Evolutionary conservation across 331 rosid genomes (phyloP).

Genomic region (Dryas integrifolia): DNA sequence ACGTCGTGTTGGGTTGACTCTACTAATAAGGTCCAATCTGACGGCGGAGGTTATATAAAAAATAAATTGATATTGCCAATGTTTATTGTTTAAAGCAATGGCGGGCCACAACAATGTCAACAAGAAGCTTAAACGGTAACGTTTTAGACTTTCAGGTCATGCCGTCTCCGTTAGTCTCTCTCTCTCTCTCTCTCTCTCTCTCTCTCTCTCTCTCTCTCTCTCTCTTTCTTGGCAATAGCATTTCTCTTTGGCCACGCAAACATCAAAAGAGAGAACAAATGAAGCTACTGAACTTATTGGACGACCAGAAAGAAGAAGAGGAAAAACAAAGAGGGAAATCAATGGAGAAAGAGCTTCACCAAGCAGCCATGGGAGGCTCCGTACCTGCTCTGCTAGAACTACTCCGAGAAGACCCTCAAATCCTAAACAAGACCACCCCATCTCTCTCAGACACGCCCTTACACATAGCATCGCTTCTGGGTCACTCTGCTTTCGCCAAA

Average conservation of each 20-base stretch:
- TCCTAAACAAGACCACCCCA: slow-evolving; percentile 13
- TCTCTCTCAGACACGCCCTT: slow-evolving; percentile 26
- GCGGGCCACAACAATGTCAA: neutral
- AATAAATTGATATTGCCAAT: neutral
- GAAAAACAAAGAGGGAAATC: neutral
- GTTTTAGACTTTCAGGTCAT: neutral
- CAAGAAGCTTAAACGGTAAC: neutral
- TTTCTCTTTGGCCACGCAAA: neutral
- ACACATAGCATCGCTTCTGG: slow-evolving; percentile 25
- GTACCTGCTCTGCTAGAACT: slow-evolving; percentile 11
- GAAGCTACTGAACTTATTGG: slow-evolving; percentile 10
- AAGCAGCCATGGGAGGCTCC: slow-evolving; percentile 22
- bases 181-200: no score
- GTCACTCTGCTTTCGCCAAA: slow-evolving; percentile 29
- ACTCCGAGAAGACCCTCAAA: slow-evolving; percentile 23
- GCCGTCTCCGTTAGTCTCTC: no score
- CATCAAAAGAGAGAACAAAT: neutral
- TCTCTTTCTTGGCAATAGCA: no score
- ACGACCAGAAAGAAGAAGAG: neutral
- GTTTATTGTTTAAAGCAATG: neutral
- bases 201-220: no score
- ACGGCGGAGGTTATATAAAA: neutral
- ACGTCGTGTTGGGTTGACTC: neutral
- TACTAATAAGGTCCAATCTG: neutral
- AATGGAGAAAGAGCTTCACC: slow-evolving; percentile 12